Percentiles rank a stretch among this genome's conserved stretches.
These are phyloP conservation scores for Xylariomycetidae sp. DNA, from an alignment of 2,329 filamentous ascomycete genomes.

Conservation along the genomic window DNA sequence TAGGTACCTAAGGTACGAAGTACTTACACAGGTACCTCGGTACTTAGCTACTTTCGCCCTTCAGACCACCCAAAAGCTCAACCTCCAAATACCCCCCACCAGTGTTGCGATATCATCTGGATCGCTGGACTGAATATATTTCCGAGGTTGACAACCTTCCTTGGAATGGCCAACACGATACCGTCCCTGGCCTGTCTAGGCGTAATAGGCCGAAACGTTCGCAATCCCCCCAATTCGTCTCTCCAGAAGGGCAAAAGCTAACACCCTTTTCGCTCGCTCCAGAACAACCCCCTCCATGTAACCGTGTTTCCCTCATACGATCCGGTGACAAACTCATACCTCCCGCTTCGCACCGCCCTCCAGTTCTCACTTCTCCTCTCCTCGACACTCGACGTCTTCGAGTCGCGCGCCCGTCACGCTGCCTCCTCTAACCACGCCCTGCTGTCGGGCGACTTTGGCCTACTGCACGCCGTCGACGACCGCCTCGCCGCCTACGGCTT, in stretches of 20 bases:
- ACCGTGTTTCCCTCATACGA: conserved; percentile 78
- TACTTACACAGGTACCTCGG: too few relatives aligned
- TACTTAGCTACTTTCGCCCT: too few relatives aligned
- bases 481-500: conserved; percentile 90
- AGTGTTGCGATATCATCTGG: too few relatives aligned
- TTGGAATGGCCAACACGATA: conserved; percentile 60
- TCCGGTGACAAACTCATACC: conserved; percentile 45
- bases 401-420: conserved; percentile 72
- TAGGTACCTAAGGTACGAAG: too few relatives aligned
- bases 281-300: conserved; percentile 97
- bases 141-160: too few relatives aligned
- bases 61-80: too few relatives aligned
- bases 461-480: conserved; percentile 92
- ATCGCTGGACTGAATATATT: too few relatives aligned
- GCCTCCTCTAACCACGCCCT: conserved; percentile 29
- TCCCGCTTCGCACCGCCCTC: conserved; percentile 64
- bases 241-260: too few relatives aligned
- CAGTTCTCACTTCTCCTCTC: conserved; percentile 91
- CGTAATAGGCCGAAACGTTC: conserved; percentile 85
- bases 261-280: conserved; percentile 1
- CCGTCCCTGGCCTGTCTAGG: conserved; percentile 90
- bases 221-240: conserved; percentile 1
- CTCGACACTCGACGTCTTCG: conserved; percentile 89
- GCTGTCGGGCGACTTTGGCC: conserved; percentile 78
- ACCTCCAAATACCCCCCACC: too few relatives aligned